Conservation (phyloP, 116 monocot genomes). For the Cymodocea nodosa region DNA sequence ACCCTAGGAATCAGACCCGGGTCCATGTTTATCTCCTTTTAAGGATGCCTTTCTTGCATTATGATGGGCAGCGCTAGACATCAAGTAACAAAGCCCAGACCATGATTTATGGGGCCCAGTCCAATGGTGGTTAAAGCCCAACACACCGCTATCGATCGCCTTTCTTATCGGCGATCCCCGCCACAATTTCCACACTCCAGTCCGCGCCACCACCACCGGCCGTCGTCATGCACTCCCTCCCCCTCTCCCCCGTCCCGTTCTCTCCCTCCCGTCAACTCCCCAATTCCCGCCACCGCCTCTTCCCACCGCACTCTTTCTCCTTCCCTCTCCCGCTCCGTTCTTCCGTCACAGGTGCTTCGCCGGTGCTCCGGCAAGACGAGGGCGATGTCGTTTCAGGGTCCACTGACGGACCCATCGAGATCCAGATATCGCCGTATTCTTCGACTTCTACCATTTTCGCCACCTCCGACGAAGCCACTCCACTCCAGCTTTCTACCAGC, state of each 20-base stretch:
- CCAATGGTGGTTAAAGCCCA: no score
- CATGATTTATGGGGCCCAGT: no score
- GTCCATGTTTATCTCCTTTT: no score
- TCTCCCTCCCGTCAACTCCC: conserved; percentile 1
- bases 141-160: no score
- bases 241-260: not conserved
- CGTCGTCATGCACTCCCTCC: not conserved
- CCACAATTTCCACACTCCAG: no score
- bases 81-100: no score
- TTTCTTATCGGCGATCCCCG: no score
- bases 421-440: conserved; percentile 39
- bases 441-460: conserved; percentile 38
- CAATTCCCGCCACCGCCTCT: not conserved
- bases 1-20: no score
- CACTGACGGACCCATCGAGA: conserved; percentile 60
- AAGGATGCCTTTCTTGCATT: no score
- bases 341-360: not conserved
- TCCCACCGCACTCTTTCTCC: not conserved
- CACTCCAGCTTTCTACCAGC: conserved; percentile 74
- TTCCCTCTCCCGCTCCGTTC: not conserved
- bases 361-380: not conserved
- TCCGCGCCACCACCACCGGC: not conserved
- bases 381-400: conserved; percentile 1
- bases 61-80: no score
- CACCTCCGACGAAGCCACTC: conserved; percentile 51